These are phyloP conservation scores for Leishmania amazonensis DNA, from an alignment of 208 protist species.

Conservation along the genomic window DNA sequence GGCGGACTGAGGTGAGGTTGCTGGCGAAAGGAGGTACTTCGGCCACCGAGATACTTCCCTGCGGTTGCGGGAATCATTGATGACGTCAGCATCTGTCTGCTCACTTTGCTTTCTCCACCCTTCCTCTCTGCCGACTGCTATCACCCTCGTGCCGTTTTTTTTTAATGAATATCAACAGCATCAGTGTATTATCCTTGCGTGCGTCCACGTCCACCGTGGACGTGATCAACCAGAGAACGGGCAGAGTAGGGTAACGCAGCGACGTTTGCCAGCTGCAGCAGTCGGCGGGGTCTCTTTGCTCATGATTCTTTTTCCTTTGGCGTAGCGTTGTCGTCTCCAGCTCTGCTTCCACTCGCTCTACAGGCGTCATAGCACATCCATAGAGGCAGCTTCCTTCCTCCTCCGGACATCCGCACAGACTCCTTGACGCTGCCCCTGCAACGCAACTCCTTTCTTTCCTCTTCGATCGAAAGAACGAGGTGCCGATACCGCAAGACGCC, in stretches of 20 bases:
- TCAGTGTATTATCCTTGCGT: not conserved
- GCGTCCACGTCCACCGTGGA: not conserved
- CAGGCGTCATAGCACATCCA: not conserved
- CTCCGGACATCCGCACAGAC: not conserved
- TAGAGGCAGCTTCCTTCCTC: not conserved
- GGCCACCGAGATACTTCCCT: not conserved
- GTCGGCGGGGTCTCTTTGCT: not conserved
- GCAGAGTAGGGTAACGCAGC: not conserved
- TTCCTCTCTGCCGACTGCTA: not conserved
- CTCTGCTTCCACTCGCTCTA: not conserved
- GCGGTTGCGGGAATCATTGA: not conserved
- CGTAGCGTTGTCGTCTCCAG: not conserved
- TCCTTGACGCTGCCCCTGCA: not conserved
- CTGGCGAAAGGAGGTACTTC: not conserved
- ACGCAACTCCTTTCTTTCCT: too few relatives aligned
- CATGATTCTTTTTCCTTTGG: not conserved
- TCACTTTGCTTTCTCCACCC: not conserved
- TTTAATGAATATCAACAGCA: too few relatives aligned
- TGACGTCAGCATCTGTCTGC: not conserved
- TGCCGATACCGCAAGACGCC: not conserved
- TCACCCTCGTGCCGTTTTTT: not conserved
- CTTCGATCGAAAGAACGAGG: not conserved
- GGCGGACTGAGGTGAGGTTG: not conserved
- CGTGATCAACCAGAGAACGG: not conserved
- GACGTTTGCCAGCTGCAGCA: not conserved